Conservation (phyloP, 192 early-diverging fungal species). For the Physocladia obscura region DNA sequence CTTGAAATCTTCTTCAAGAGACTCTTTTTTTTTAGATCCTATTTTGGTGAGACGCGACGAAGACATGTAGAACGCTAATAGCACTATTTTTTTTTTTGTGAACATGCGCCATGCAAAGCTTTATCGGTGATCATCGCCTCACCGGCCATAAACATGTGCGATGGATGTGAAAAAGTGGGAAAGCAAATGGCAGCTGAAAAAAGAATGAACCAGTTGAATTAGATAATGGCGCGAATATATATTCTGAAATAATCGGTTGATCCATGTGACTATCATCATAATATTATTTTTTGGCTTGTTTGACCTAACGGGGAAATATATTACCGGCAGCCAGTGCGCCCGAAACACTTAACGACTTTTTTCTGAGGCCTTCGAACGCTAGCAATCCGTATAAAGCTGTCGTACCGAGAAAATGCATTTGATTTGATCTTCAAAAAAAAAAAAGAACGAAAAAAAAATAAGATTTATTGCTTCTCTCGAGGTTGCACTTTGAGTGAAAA, state of each 20-base stretch:
- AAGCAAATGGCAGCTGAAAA: constrained; percentile 62
- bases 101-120: too few relatives aligned
- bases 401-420: constrained; percentile 51
- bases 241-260: too few relatives aligned
- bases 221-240: too few relatives aligned
- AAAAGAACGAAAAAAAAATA: background rate
- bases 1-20: constrained; percentile 22
- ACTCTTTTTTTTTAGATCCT: background rate
- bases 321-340: constrained; percentile 70
- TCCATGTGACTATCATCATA: too few relatives aligned
- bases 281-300: background rate
- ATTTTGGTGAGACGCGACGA: constrained; percentile 59
- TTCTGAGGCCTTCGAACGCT: constrained; percentile 57
- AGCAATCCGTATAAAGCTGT: constrained; percentile 48
- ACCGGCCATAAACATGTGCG: constrained; percentile 57
- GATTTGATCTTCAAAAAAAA: background rate
- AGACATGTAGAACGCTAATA: constrained; percentile 75
- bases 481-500: constrained; percentile 89
- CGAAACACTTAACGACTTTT: constrained; percentile 68
- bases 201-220: background rate
- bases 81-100: constrained; percentile 32
- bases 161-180: constrained; percentile 68
- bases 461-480: too few relatives aligned
- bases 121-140: background rate
- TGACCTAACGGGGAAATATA: background rate